A percentile compares a stretch with the other conserved stretches of the same genome.
These are phyloP conservation scores for Alternaria sp. DNA, from an alignment of 2,329 filamentous ascomycete species.

Conservation along the genomic window DNA sequence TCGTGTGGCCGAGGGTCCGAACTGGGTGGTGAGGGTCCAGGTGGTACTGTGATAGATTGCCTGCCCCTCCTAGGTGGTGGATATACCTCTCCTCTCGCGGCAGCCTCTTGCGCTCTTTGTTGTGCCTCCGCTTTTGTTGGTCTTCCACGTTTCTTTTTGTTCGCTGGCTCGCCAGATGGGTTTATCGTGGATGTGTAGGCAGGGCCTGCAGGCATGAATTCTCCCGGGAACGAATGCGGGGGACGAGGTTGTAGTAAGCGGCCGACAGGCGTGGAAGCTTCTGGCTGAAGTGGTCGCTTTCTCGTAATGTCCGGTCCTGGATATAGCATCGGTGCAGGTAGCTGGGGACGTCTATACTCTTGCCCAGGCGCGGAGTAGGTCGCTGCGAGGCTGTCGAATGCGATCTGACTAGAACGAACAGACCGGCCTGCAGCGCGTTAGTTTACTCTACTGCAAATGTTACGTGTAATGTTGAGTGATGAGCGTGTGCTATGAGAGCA, in stretches of 20 bases:
- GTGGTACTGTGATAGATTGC: slow-evolving; percentile 40
- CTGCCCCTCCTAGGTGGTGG: slow-evolving; percentile 49
- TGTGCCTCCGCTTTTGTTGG: slow-evolving; percentile 59
- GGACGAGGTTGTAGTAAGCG: slow-evolving; percentile 59
- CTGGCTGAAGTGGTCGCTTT: slow-evolving; percentile 49
- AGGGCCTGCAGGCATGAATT: slow-evolving; percentile 41
- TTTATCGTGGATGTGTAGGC: slow-evolving; percentile 41
- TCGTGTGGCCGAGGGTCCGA: slow-evolving; percentile 37
- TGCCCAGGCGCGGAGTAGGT: slow-evolving; percentile 28
- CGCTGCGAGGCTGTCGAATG: slow-evolving; percentile 43
- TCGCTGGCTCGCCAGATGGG: slow-evolving; percentile 46
- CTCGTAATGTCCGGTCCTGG: slow-evolving; percentile 44
- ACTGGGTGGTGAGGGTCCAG: slow-evolving; percentile 32
- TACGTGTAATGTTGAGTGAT: neutral
- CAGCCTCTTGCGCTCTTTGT: slow-evolving; percentile 54
- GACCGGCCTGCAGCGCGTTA: slow-evolving; percentile 45
- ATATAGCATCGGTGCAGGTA: slow-evolving; percentile 44
- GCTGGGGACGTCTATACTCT: slow-evolving; percentile 43
- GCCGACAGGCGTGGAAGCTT: slow-evolving; percentile 45
- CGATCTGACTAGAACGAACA: slow-evolving; percentile 48
- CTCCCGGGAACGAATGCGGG: slow-evolving; percentile 45
- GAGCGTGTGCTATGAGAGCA: neutral
- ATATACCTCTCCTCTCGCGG: slow-evolving; percentile 51
- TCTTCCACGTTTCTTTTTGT: slow-evolving; percentile 59
- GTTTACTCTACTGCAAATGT: neutral